These are phyloP conservation scores for Phialophora verrucosa DNA, from an alignment of 2,329 filamentous ascomycete genomes.

Conservation along the genomic window DNA sequence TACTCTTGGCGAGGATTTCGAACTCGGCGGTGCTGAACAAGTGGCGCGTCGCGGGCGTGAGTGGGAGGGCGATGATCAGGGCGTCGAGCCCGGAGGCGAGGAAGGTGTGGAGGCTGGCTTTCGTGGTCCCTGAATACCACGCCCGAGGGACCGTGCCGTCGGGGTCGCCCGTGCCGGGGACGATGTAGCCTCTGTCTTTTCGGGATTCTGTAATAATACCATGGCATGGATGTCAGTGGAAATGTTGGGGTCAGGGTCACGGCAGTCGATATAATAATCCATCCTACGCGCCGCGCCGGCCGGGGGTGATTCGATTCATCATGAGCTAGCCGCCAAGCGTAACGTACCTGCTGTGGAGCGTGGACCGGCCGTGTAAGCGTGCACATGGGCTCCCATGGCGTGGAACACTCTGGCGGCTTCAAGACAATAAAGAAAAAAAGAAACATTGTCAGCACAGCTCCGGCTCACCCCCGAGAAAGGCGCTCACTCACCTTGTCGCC, in stretches of 20 bases:
- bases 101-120: slow-evolving; percentile 59
- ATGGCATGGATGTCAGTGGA: background rate
- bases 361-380: slow-evolving; percentile 75
- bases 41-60: slow-evolving; percentile 62
- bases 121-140: slow-evolving; percentile 64
- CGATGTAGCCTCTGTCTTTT: slow-evolving; percentile 68
- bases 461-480: too few species aligned
- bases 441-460: background rate
- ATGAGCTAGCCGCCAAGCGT: too few species aligned
- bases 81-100: slow-evolving; percentile 62
- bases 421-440: background rate
- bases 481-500: slow-evolving; percentile 58
- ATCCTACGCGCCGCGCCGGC: too few species aligned
- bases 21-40: slow-evolving; percentile 63
- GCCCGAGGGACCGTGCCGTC: slow-evolving; percentile 61
- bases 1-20: slow-evolving; percentile 49
- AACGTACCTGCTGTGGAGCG: slow-evolving; percentile 61
- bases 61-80: slow-evolving; percentile 62
- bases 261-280: too few species aligned
- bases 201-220: slow-evolving; percentile 60
- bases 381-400: slow-evolving; percentile 72
- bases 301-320: too few species aligned
- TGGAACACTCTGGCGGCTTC: slow-evolving; percentile 62
- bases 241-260: too few species aligned
- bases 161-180: slow-evolving; percentile 68